These are phyloP conservation scores for Tetradesmus lagerheimii DNA, from an alignment of 139 green algal species.

Conservation along the genomic window DNA sequence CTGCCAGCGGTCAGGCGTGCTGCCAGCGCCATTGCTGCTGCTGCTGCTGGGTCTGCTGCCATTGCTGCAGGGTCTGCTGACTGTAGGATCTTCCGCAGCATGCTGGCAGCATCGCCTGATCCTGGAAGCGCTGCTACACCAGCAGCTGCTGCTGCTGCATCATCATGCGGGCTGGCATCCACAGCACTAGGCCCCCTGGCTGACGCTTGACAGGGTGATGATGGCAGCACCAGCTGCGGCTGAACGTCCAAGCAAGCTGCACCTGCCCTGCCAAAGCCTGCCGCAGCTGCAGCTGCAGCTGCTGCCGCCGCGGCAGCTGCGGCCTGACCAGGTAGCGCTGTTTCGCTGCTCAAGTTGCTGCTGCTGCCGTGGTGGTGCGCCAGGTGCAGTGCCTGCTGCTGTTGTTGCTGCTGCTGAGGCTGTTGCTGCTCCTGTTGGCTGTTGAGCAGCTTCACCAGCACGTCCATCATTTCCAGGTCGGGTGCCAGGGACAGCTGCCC, in stretches of 20 bases:
- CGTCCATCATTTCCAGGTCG: slow-evolving; percentile 26
- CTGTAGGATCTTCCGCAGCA: slow-evolving; percentile 26
- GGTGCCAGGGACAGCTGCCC: slow-evolving; percentile 7
- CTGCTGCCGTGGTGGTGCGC: slow-evolving; percentile 27
- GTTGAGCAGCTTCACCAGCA: slow-evolving; percentile 25
- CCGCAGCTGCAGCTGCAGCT: slow-evolving; percentile 12
- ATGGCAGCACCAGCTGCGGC: not conserved
- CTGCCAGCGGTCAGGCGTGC: not conserved
- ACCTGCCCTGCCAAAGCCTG: not conserved
- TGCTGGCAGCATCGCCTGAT: not conserved
- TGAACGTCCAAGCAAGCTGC: not conserved
- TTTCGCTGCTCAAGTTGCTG: slow-evolving; percentile 20
- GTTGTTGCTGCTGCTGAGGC: not conserved
- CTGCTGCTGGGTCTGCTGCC: slow-evolving; percentile 1
- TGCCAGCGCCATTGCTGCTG: slow-evolving; percentile 23
- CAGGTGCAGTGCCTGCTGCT: not conserved
- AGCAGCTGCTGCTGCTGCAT: slow-evolving; percentile 7
- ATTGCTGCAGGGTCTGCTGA: slow-evolving; percentile 6
- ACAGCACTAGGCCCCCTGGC: not conserved
- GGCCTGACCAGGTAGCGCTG: not conserved
- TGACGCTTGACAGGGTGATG: not conserved
- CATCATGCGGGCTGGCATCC: not conserved
- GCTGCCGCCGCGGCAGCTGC: slow-evolving; percentile 10
- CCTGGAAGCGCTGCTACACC: not conserved
- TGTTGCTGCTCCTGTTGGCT: slow-evolving; percentile 6